Conservation (phyloP, 1,284 basidiomycete genomes). For the Xerocomus minutiporus region DNA sequence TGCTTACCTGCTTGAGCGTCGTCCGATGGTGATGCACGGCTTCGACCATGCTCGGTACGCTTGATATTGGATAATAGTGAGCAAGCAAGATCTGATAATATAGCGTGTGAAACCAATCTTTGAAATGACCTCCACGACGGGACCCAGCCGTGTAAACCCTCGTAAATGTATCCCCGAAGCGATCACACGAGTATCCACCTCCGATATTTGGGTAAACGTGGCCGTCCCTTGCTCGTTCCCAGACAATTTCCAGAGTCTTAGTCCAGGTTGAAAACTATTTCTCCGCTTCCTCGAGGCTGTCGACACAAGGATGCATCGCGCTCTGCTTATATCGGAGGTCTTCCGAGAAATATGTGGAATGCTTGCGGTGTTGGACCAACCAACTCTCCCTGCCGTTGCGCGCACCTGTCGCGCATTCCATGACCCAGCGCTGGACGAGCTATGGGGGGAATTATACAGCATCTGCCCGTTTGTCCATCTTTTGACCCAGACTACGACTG, state of each 20-base stretch:
- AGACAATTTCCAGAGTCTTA: neutral
- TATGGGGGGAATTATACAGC: conserved; percentile 23
- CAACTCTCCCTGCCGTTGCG: conserved; percentile 20
- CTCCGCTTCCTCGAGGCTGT: neutral
- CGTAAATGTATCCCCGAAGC: neutral
- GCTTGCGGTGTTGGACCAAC: conserved; percentile 1
- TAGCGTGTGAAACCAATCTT: neutral
- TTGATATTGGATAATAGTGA: too few relatives aligned
- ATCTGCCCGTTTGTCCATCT: conserved; percentile 24
- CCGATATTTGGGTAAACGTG: conserved; percentile 21
- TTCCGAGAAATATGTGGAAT: conserved; percentile 15
- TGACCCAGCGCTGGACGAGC: conserved; percentile 26
- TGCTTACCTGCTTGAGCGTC: conserved; percentile 76
- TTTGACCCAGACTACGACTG: conserved; percentile 3
- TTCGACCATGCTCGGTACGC: conserved; percentile 26
- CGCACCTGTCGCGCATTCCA: conserved; percentile 22
- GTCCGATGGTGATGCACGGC: conserved; percentile 63
- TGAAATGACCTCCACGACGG: neutral
- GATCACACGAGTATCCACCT: conserved; percentile 9
- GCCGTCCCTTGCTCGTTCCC: conserved; percentile 1
- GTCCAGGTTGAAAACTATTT: neutral
- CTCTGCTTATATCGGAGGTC: conserved; percentile 24
- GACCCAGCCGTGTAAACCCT: neutral
- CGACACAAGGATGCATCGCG: conserved; percentile 21
- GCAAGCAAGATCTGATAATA: too few relatives aligned